phyloP scores from a whole-genome alignment of 768 basidiomycete species.

The Rhizopogon vesiculosus region DNA sequence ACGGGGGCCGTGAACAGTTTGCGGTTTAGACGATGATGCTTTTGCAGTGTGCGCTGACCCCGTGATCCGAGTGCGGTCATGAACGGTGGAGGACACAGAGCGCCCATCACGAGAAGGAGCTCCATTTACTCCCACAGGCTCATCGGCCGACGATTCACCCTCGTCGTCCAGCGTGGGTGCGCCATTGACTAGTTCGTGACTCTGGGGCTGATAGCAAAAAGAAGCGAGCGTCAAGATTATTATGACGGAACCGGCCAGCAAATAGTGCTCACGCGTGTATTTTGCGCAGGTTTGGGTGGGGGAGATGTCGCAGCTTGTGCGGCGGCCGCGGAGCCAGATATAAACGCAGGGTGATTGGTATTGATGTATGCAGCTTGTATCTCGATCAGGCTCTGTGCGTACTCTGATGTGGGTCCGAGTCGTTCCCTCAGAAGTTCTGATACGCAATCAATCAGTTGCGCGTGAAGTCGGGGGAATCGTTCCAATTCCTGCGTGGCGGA shows the following conservation, averaged over 20 bases:
- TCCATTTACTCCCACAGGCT: constrained; percentile 49
- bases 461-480: constrained; percentile 90
- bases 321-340: constrained; percentile 68
- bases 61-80: constrained; percentile 63
- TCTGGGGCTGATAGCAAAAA: constrained; percentile 46
- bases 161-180: constrained; percentile 49
- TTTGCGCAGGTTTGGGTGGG: constrained; percentile 37
- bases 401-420: constrained; percentile 94
- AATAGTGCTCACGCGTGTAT: constrained; percentile 46
- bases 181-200: constrained; percentile 61
- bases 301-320: constrained; percentile 42
- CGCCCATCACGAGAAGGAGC: constrained; percentile 53
- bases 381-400: constrained; percentile 90
- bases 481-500: constrained; percentile 69
- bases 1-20: constrained; percentile 27
- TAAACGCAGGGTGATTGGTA: constrained; percentile 96
- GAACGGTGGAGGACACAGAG: constrained; percentile 71
- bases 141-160: constrained; percentile 60
- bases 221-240: constrained; percentile 9
- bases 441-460: constrained; percentile 94
- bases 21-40: constrained; percentile 20
- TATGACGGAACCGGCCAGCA: constrained; percentile 8
- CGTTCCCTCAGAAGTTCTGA: constrained; percentile 94
- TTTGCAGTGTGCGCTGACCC: constrained; percentile 29
- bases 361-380: constrained; percentile 99